Conservation (phyloP, 306 rosid species). For the Carpinus fangiana region DNA sequence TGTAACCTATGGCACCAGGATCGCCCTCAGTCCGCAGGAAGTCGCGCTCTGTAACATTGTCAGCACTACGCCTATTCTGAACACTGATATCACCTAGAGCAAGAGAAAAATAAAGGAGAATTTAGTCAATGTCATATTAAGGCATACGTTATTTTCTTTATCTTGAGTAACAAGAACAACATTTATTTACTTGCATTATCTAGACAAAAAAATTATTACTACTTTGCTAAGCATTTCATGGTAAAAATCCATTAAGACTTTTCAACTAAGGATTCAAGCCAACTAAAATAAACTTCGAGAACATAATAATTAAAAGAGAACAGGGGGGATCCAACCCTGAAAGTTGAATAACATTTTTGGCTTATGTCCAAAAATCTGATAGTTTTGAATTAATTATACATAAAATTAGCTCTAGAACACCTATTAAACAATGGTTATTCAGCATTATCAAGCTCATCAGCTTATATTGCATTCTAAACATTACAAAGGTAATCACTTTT, state of each 20-base stretch:
- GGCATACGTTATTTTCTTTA: background rate
- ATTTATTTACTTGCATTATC: background rate
- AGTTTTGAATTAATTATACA: background rate
- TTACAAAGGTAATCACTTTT: background rate
- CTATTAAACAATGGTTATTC: background rate
- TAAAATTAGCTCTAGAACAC: background rate
- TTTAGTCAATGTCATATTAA: background rate
- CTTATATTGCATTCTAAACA: background rate
- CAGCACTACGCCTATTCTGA: conserved; percentile 33
- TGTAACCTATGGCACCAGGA: conserved; percentile 88
- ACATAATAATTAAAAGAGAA: conserved; percentile 6
- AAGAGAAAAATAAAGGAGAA: conserved; percentile 6
- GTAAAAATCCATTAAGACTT: background rate
- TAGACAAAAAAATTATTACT: background rate
- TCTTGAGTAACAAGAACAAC: background rate
- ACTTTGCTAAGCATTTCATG: background rate
- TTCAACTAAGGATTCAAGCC: background rate
- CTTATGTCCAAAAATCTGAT: background rate
- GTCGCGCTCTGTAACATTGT: conserved; percentile 64
- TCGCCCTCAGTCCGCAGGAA: conserved; percentile 89
- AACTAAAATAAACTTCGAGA: background rate
- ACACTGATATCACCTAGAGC: conserved; percentile 27
- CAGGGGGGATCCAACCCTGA: conserved; percentile 14
- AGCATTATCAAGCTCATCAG: conserved; percentile 2
- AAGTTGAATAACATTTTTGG: conserved; percentile 8